These are phyloP conservation scores for Rhodotorula diobovata DNA, from an alignment of 768 basidiomycete species.

Conservation along the genomic window DNA sequence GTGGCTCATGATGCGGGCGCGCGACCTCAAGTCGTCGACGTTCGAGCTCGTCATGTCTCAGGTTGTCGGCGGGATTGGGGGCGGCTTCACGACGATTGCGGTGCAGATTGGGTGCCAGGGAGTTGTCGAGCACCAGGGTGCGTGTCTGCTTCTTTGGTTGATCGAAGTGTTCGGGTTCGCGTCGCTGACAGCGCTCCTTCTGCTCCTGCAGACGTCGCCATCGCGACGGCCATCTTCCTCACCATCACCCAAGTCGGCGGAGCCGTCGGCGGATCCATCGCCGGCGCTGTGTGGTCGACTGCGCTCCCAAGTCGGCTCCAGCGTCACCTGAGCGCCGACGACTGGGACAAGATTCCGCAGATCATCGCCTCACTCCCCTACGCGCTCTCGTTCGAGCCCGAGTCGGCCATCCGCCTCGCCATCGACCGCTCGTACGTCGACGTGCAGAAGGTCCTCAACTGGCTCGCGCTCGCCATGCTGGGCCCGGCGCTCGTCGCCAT, in stretches of 20 bases:
- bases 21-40: constrained; percentile 40
- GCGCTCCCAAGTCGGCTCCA: constrained; percentile 33
- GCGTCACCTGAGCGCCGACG: constrained; percentile 22
- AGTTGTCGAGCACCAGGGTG: constrained; percentile 39
- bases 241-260: constrained; percentile 43
- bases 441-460: constrained; percentile 35
- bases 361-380: constrained; percentile 40
- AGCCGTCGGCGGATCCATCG: constrained; percentile 40
- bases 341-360: constrained; percentile 22
- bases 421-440: constrained; percentile 41
- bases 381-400: constrained; percentile 39
- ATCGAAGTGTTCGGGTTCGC: no score
- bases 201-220: constrained; percentile 36
- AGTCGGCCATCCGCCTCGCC: constrained; percentile 29
- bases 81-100: constrained; percentile 39
- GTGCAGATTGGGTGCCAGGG: constrained; percentile 41
- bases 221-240: constrained; percentile 42
- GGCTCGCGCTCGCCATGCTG: constrained; percentile 35
- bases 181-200: not conserved
- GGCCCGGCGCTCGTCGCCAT: constrained; percentile 22
- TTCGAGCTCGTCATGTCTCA: constrained; percentile 40
- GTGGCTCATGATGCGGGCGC: constrained; percentile 42
- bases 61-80: constrained; percentile 39
- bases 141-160: no score
- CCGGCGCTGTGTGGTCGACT: constrained; percentile 42